Evolutionary conservation across 148 eudicot species (phyloP).

Genomic region (Cornus florida): DNA sequence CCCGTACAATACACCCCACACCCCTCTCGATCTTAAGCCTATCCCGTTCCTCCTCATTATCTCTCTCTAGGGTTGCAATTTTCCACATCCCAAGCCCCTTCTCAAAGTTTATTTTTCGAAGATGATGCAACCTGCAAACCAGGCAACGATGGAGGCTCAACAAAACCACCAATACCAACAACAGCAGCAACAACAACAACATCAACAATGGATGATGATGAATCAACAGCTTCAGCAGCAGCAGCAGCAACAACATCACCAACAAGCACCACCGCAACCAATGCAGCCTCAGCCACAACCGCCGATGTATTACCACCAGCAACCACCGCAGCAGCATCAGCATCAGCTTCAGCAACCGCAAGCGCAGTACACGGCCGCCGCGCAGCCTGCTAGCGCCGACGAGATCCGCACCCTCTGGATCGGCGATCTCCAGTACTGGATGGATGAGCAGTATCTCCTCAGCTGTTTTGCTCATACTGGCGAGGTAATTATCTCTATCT

Average conservation of each 20-base stretch:
- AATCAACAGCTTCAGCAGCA: conserved; percentile 28
- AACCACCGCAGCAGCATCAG: conserved; percentile 16
- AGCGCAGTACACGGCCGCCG: conserved; percentile 21
- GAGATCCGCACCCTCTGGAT: conserved; percentile 85
- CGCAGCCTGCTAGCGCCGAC: conserved; percentile 43
- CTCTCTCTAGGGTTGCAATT: not conserved
- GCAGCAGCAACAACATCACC: conserved; percentile 34
- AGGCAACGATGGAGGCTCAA: conserved; percentile 34
- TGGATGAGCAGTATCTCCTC: conserved; percentile 76
- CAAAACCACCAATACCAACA: conserved; percentile 41
- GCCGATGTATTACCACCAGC: conserved; percentile 27
- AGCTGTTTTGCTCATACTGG: conserved; percentile 56
- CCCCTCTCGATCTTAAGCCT: too few relatives aligned
- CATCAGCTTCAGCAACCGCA: conserved; percentile 13
- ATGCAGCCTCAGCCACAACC: conserved; percentile 32
- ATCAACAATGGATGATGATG: conserved; percentile 40
- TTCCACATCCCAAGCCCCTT: not conserved
- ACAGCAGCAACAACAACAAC: conserved; percentile 23
- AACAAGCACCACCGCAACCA: conserved; percentile 31
- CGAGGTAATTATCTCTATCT: conserved; percentile 46
- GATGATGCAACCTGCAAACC: conserved; percentile 49
- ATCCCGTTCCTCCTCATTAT: not conserved
- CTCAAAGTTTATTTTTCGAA: conserved; percentile 24
- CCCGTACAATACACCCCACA: too few relatives aligned
- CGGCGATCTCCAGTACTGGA: conserved; percentile 90